These are phyloP conservation scores for Leccinum aurantiacum DNA, from an alignment of 768 basidiomycete species.

Conservation along the genomic window DNA sequence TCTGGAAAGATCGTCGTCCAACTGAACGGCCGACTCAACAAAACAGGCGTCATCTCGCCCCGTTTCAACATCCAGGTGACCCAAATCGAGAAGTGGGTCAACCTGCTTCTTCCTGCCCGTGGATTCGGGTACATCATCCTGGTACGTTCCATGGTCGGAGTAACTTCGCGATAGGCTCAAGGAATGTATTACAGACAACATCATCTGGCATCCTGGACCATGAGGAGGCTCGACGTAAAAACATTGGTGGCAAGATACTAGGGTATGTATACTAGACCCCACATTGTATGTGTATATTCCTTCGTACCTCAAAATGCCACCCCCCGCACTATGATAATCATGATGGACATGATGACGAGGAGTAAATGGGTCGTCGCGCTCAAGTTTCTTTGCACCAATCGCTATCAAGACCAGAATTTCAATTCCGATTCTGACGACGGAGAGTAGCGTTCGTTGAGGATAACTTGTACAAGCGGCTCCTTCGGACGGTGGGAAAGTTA, in stretches of 20 bases:
- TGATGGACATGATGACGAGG: background rate
- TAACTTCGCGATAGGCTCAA: background rate
- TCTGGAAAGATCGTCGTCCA: slow-evolving; percentile 98
- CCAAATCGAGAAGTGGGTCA: slow-evolving; percentile 96
- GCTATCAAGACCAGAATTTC: background rate
- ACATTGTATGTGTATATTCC: slow-evolving; percentile 25
- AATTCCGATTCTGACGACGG: background rate
- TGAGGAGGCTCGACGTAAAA: slow-evolving; percentile 98
- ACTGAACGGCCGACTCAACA: slow-evolving; percentile 97
- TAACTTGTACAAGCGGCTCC: no score
- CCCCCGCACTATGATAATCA: background rate
- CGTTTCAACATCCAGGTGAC: slow-evolving; percentile 94
- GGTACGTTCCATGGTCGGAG: slow-evolving; percentile 42
- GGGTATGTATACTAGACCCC: slow-evolving; percentile 82
- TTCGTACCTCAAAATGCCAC: slow-evolving; percentile 4
- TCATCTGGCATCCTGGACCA: slow-evolving; percentile 98
- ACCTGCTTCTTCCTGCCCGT: slow-evolving; percentile 93
- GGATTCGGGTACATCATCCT: slow-evolving; percentile 96
- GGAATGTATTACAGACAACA: slow-evolving; percentile 63
- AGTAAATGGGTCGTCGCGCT: background rate
- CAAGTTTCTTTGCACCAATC: background rate
- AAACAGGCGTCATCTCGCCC: slow-evolving; percentile 99
- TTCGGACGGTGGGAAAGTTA: no score
- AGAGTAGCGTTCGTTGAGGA: no score
- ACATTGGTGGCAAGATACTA: slow-evolving; percentile 93